Evolutionary conservation across 2,329 filamentous ascomycete species (phyloP).

Genomic region (Ceratocystis destructans): DNA sequence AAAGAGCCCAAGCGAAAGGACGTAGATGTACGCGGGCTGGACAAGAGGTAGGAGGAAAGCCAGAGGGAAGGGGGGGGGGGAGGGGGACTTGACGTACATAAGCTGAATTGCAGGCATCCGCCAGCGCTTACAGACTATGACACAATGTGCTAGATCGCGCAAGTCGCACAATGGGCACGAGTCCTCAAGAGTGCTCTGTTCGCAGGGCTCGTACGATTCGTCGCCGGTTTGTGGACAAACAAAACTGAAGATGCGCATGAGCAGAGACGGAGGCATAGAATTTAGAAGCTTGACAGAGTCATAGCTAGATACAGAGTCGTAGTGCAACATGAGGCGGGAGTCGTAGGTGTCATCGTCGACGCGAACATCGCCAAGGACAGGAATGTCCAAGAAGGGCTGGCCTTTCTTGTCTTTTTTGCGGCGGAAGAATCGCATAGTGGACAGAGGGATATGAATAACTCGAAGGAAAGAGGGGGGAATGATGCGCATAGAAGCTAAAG

Average conservation of each 20-base stretch:
- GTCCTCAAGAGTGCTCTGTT: constrained; percentile 63
- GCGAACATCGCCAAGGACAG: constrained; percentile 18
- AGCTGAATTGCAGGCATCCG: constrained; percentile 35
- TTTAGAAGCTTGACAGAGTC: constrained; percentile 34
- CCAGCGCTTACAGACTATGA: constrained; percentile 63
- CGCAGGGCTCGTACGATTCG: constrained; percentile 65
- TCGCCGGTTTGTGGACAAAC: constrained; percentile 76
- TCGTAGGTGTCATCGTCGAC: constrained; percentile 17
- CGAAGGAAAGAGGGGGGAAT: constrained; percentile 10
- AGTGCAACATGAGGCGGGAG: constrained; percentile 19
- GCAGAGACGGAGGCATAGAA: constrained; percentile 51
- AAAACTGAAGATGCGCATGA: constrained; percentile 63
- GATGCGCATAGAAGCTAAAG: constrained; percentile 25
- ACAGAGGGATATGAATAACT: background rate
- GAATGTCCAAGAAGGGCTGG: constrained; percentile 23
- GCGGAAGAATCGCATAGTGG: constrained; percentile 24
- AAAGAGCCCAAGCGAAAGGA: no score
- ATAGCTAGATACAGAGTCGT: constrained; percentile 28
- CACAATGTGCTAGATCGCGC: constrained; percentile 72
- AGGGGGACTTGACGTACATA: constrained; percentile 40
- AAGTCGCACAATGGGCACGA: constrained; percentile 89
- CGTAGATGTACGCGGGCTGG: no score
- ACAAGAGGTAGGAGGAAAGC: background rate
- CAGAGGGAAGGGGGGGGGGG: background rate
- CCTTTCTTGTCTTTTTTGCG: constrained; percentile 26